Evolutionary conservation across 495 filamentous ascomycete species (phyloP), one percentile per base, ranked within the genome.

Genomic region (Cladorrhinum samala): DNA sequence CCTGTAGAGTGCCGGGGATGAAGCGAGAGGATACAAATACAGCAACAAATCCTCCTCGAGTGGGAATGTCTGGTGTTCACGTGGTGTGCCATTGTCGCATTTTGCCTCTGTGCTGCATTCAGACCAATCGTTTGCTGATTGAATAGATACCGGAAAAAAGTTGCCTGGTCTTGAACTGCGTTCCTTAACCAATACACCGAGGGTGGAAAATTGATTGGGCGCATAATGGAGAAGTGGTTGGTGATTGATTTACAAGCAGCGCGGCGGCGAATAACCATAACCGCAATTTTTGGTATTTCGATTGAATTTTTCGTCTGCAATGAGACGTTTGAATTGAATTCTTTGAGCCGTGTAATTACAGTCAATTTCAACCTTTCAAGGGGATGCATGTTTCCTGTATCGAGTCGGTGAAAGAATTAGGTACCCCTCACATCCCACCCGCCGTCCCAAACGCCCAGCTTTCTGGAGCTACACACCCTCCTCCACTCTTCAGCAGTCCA

Each of bases 381-480:
- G 13, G 24, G 48, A 21, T 50, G 50, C 48, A 20, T 54, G 17
- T 6, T 27, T 20, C 46, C 9, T 41, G 50, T 27, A 25, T n/a
- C 50, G n/a, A 46, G 30, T 38, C 2, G 37, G 47, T 55, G 61
- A 56, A 59, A 59, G 53, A 13, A 14, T 27, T 30, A 45, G 49
- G 55, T 54, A 55, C 52, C 52, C 55, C 49, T 48, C 44, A 20
- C 30, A 48, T 9, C 51, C 51, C 21, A 43, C 43, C 44, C 44
- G 53, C 47, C 38, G 38, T 37, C 24, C 30, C 25, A 5, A 33
- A 33, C 6, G 27, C 47, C 37, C 53, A 41, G 27, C 39, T 39
- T 53, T 55, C 52, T 52, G 49, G 50, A 57, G 50, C 58, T 57
- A 19, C 42, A 11, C 42, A 45, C 54, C 51, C 46, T 24, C 43